Base-by-base conservation (phyloP, 495 filamentous ascomycete genomes). In the Aspergillus indologenus region DNA sequence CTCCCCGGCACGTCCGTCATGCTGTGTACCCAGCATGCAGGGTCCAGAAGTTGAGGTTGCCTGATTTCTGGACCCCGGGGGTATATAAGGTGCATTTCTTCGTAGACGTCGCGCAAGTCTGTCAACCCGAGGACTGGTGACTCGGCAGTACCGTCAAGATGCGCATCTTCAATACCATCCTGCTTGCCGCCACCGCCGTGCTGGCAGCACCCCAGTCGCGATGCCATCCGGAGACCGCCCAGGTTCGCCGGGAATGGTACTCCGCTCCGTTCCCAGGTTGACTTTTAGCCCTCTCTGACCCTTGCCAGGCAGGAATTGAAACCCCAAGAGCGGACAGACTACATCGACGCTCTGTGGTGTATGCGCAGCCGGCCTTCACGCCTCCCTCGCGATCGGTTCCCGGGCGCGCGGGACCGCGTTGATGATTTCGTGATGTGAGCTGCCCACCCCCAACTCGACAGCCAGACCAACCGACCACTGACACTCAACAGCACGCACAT, bases 351-450 rank as follows among this genome's bases (percentile, higher is more conserved):
- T 6, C 67, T 83, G 0, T 65, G 65, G 43, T 84, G 83, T 62
- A 63, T 84, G 51, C 71, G 70, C 59, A 66, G 72, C 43, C 54
- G 68, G n/a, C 79, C 80, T 0, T 62, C 80, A 23, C 68, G 67
- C 22, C 67, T 75, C 8, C 67, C 74, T 31, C 69, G 68, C 26
- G 59, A 60, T 24, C 68, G 72, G 29, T 81, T 72, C 53, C 81
- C 83, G 0, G 81, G 81, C 5, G 81, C 79, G 3, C 56, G 73
- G 40, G 76, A 67, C 58, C 77, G 82, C 2, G 79, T 71, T 17
- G 81, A 84, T 61, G 83, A 85, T 55, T 85, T 83, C 57, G 79
- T 82, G 42, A 77, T 77, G 58, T 80, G 64, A 53, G 79, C 80
- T 49, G 20, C 70, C 71, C 19, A 23, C 26, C 2, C 45, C 0